These are phyloP conservation scores for Nicotiana undulata DNA, from an alignment of 257 asterid species.

Conservation along the genomic window DNA sequence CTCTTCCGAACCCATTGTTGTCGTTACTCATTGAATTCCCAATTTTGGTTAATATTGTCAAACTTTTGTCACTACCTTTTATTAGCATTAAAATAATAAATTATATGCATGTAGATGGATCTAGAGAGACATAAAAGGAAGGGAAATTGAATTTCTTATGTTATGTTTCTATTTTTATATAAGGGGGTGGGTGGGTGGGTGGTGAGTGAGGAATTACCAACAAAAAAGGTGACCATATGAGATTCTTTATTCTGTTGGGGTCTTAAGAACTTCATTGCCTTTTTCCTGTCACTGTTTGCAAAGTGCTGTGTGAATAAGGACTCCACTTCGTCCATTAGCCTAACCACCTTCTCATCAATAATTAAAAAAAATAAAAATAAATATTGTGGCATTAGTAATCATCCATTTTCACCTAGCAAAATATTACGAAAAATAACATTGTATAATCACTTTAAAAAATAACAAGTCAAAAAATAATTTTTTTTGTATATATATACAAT, in stretches of 20 bases:
- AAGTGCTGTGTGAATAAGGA: conserved; percentile 91
- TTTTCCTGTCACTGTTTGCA: conserved; percentile 78
- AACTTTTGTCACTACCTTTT: background rate
- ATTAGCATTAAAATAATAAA: background rate
- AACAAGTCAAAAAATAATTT: too few relatives aligned
- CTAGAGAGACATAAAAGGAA: background rate
- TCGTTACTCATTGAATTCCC: too few relatives aligned
- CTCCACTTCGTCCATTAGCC: conserved; percentile 98
- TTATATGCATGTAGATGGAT: background rate
- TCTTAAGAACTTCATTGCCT: conserved; percentile 83
- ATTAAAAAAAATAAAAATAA: background rate
- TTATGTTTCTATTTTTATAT: background rate
- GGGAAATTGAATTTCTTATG: background rate
- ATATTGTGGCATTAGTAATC: background rate
- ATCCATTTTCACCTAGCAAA: background rate
- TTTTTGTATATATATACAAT: too few relatives aligned
- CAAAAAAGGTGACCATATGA: conserved; percentile 86
- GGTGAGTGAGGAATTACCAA: conserved; percentile 38
- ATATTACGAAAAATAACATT: too few relatives aligned
- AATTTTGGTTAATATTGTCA: background rate
- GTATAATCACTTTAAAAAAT: too few relatives aligned
- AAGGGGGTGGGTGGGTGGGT: background rate
- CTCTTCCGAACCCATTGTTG: too few relatives aligned
- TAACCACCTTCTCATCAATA: conserved; percentile 55
- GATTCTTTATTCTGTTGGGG: conserved; percentile 80